phyloP scores from a whole-genome alignment of 1,284 basidiomycete species.

The Thecaphora frezii region DNA sequence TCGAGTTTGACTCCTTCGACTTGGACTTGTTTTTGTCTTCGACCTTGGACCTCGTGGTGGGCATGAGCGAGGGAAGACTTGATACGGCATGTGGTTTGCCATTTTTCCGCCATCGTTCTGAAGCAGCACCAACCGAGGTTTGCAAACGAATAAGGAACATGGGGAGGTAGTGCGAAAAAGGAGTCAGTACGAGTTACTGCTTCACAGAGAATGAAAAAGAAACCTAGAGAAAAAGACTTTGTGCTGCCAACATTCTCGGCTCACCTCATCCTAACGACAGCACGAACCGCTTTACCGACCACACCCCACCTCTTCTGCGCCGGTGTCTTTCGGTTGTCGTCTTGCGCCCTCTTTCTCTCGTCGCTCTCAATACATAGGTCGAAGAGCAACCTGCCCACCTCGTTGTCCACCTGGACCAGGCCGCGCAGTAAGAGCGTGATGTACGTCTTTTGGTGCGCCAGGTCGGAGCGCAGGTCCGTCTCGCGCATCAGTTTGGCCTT shows the following conservation, averaged over 20 bases:
- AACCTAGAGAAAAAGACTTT: neutral
- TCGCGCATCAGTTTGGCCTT: constrained; percentile 89
- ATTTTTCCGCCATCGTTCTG: constrained; percentile 7
- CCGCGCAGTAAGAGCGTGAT: constrained; percentile 24
- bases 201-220: too few relatives aligned
- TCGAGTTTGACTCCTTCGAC: neutral
- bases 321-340: constrained; percentile 3
- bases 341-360: neutral
- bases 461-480: constrained; percentile 73
- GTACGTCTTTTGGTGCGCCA: constrained; percentile 76
- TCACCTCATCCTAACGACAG: constrained; percentile 20
- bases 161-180: too few relatives aligned
- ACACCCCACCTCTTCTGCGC: constrained; percentile 17
- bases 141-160: too few relatives aligned
- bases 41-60: constrained; percentile 16
- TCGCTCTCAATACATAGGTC: constrained; percentile 12
- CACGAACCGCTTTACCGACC: constrained; percentile 13
- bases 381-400: constrained; percentile 20
- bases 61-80: constrained; percentile 18
- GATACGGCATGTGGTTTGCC: constrained; percentile 7
- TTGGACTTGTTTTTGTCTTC: constrained; percentile 3
- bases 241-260: neutral
- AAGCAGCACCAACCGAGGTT: too few relatives aligned
- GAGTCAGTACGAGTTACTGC: too few relatives aligned
- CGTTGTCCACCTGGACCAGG: constrained; percentile 11